A percentile compares a stretch with the other conserved stretches of the same genome.
These are phyloP conservation scores for Halenospora varia DNA, from an alignment of 495 filamentous ascomycete species.

Conservation along the genomic window DNA sequence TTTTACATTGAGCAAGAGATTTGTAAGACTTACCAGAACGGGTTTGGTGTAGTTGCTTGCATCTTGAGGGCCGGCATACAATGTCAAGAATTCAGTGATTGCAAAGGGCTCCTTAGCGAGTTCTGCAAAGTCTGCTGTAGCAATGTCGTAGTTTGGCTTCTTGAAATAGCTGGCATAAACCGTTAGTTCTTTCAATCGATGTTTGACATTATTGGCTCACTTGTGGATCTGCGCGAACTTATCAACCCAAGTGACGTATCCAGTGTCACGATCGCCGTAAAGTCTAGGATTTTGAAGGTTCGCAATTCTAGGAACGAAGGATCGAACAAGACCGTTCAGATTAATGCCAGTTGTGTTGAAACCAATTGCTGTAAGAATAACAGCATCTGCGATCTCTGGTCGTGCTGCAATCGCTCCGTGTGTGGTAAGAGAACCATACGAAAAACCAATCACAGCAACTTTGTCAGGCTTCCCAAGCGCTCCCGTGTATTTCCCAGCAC, in stretches of 20 bases:
- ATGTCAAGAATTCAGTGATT: neutral
- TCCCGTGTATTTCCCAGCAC: constrained; percentile 20
- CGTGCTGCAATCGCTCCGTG: constrained; percentile 42
- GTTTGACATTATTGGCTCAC: neutral
- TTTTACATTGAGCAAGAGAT: neutral
- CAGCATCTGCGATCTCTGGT: constrained; percentile 48
- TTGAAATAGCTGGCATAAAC: constrained; percentile 2
- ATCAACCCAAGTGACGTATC: constrained; percentile 4
- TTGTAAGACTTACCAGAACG: constrained; percentile 1
- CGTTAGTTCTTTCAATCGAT: neutral
- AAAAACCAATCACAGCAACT: constrained; percentile 55
- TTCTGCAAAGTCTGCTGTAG: neutral
- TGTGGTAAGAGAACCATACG: constrained; percentile 42
- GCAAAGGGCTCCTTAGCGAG: neutral
- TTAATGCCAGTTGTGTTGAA: constrained; percentile 22
- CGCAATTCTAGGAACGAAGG: constrained; percentile 1
- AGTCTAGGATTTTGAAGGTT: neutral
- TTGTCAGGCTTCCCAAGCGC: constrained; percentile 36
- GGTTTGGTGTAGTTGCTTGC: neutral
- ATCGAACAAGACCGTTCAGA: neutral
- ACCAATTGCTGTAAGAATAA: constrained; percentile 53
- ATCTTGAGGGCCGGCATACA: neutral
- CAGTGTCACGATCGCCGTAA: constrained; percentile 3
- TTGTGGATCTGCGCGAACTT: neutral
- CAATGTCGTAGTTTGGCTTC: neutral